Evolutionary conservation across 371 early-diverging fungal genomes (phyloP), one percentile per base, ranked within the genome.

Genomic region (Thermomucor indicae-seudaticae): DNA sequence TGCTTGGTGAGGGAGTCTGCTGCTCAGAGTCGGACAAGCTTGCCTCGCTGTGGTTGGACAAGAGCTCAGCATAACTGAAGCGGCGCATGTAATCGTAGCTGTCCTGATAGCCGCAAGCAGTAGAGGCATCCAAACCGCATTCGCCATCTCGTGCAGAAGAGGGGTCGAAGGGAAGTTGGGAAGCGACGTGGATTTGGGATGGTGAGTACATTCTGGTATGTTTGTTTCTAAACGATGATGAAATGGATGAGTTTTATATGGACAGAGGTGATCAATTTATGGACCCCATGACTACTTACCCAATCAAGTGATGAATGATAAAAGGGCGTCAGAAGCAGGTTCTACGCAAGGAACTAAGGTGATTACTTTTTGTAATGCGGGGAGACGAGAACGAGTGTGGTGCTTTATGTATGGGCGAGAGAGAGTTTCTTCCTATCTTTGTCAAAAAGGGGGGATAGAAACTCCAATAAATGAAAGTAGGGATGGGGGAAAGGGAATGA

Each of bases 41-140:
- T 12, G 58, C 60, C 25, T 65, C 63, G 41, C 72, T 65, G n/a
- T 60, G 60, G 40, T 55, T 58, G 28, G 65, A 71, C 7, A 64
- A 38, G 16, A 58, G 48, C 22, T 67, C 68, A 7, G 63, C 60
- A 25, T 67, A 65, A 22, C 72, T 67, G 55, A 67, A 58, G 29
- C 65, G 63, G 30, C 58, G 61, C 55, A 51, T 52, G 41, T 63
- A 56, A 34, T 52, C 57, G n/a, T 53, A 42, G 27, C 40, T 37
- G 35, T 40, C 40, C 28, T 53, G 28, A 19, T n/a, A n/a, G n/a
- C n/a, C n/a, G n/a, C n/a, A n/a, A n/a, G n/a, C n/a, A n/a, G n/a
- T n/a, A 3, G 49, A 12, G 4, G 40, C 17, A 40, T 44, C 27
- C 16, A 53, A 53, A 14, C 43, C 43, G 43, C 51, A 51, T 42